Evolutionary conservation across 2,329 filamentous ascomycete species (phyloP), one percentile per base, ranked within the genome.

Genomic region (Paecilomyces variotii): DNA sequence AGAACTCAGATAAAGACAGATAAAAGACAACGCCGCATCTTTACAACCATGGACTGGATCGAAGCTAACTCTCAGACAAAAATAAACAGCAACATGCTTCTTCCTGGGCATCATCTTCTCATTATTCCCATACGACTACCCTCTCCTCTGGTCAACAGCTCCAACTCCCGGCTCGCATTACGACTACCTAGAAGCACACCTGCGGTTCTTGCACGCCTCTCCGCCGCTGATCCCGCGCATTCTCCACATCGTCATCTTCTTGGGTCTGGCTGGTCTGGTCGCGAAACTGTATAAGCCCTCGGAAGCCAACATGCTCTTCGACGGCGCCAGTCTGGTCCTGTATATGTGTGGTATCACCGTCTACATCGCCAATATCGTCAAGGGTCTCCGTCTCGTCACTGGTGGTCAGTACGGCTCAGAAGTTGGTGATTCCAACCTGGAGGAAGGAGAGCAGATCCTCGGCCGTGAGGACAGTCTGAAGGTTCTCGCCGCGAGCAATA

Each of bases 21-120:
- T 19, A 1, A 19, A 19, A 19, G 19, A 19, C 19, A 19, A 19
- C 19, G 19, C 19, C 19, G 19, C 19, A 19, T 19, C 1, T 19
- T 19, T 19, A 19, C 19, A 19, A 19, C 19, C 19, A 19, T 19
- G 19, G 19, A 19, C 19, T 24, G 19, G 50, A 28, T 9, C n/a
- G 2, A 52, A 26, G 50, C 50, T 52, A 52, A 52, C 50, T 25
- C 24, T 25, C 2, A 6, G 4, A 24, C 11, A 52, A 26, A 28
- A 27, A 4, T 19, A 56, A 19, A 39, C 67, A 92, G 89, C 89
- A 63, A 91, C 89, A 64, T 96, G 90, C 76, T 99, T 99, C 84
- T 96, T 97, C 84, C 88, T 99, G 64, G 94, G 94, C 68, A 91
- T 97, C 75, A 87, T 99, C 76, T 99, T 97, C 84, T 91, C 91